Base-by-base conservation (phyloP, 78 protist species). In the Dictyostelium firmibasis region DNA sequence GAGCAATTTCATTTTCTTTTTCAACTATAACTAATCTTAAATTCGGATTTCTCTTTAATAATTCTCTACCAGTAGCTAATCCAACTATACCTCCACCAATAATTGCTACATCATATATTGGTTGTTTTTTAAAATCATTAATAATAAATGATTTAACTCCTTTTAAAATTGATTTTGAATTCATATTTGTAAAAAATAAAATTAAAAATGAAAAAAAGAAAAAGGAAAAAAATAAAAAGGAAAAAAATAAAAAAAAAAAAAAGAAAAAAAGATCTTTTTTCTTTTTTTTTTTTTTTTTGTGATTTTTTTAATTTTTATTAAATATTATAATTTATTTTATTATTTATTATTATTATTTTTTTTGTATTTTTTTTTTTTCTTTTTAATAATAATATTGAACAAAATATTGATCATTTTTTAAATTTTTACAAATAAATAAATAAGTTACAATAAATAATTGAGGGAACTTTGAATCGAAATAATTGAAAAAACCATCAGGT, bases 21-120 rank as follows among this genome's bases (percentile, higher is more conserved):
- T 91, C 94, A 7, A 91, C 2, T 38, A 91, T 31, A 11, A 29
- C n/a, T 43, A 93, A 38, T 27, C 25, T 76, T 33, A 72, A 69
- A 23, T 9, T 50, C 27, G 79, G 86, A 79, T 85, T 62, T 1
- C 86, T 38, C 3, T 14, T 50, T 38, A 81, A 35, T 57, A 96
- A 76, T 16, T 96, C 88, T 29, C 95, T 76, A 2, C 96, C 97
- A 0, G 83, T 81, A n/a, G 97, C 93, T 1, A 29, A 13, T 29
- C 97, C 97, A 23, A 96, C 92, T 23, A 96, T 96, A 5, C 97
- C 97, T 13, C 87, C 93, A 50, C 96, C 97, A 13, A 96, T 76
- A 0, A 96, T 81, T 6, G 70, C 75, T n/a, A 96, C 82, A 92
- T 91, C 97, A 84, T 81, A 92, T 50, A 85, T 67, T 41, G 29